These are phyloP conservation scores for Prunus yedoensis DNA, from an alignment of 331 rosid species.

Conservation along the genomic window DNA sequence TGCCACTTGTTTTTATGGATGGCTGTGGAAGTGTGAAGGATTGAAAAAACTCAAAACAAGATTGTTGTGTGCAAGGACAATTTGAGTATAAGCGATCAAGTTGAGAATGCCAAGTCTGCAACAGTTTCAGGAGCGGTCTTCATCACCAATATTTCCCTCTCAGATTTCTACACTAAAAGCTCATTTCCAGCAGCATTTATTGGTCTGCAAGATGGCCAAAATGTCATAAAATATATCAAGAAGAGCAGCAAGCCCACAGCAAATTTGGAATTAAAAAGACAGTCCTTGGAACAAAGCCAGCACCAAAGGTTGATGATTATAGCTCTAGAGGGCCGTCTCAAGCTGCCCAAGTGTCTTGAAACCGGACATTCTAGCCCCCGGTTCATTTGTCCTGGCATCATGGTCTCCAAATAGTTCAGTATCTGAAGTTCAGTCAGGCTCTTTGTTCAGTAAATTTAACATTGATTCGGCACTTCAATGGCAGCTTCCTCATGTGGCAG, in stretches of 20 bases:
- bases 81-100: no score
- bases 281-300: constrained; percentile 7
- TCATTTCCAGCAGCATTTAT: no score
- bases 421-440: constrained; percentile 4
- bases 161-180: no score
- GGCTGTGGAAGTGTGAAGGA: no score
- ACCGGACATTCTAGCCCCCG: constrained; percentile 28
- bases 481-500: constrained; percentile 33
- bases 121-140: no score
- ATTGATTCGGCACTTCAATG: constrained; percentile 24
- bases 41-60: no score
- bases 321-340: constrained; percentile 31
- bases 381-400: constrained; percentile 20
- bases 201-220: no score
- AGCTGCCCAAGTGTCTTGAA: constrained; percentile 22
- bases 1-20: no score
- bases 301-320: constrained; percentile 20
- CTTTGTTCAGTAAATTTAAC: constrained; percentile 22
- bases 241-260: constrained; percentile 13
- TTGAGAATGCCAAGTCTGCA: no score
- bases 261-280: constrained; percentile 15
- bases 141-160: no score
- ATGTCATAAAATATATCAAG: no score
- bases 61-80: no score
- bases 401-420: constrained; percentile 22